phyloP scores from a whole-genome alignment of 352 stramenopile species.

The Lagenidium giganteum region DNA sequence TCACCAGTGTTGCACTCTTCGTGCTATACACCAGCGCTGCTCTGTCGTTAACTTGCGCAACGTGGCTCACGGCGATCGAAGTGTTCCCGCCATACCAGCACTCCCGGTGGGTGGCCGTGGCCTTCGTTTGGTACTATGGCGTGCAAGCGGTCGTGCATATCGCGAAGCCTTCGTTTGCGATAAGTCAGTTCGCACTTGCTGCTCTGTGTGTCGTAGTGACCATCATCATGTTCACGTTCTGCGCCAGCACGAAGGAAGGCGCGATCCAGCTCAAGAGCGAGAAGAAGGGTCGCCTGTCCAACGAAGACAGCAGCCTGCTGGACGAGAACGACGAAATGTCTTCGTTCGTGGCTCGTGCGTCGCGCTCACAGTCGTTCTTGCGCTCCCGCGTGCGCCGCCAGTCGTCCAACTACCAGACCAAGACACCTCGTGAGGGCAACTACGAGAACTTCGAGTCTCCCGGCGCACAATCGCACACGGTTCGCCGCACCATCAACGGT shows the following conservation, averaged over 20 bases:
- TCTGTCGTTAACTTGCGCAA: conserved; percentile 71
- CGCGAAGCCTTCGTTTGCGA: conserved; percentile 60
- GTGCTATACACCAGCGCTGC: conserved; percentile 61
- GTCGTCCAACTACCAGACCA: conserved; percentile 49
- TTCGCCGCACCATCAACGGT: conserved; percentile 17
- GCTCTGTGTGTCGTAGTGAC: conserved; percentile 64
- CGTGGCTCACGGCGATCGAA: conserved; percentile 80
- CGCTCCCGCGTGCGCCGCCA: conserved; percentile 59
- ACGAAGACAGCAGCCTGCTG: conserved; percentile 26
- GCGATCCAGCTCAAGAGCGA: conserved; percentile 84
- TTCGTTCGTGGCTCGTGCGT: conserved; percentile 45
- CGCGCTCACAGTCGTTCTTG: conserved; percentile 77
- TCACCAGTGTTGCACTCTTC: conserved; percentile 52
- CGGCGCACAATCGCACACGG: conserved; percentile 12
- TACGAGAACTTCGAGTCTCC: conserved; percentile 85
- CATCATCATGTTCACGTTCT: conserved; percentile 70
- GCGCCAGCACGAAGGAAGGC: conserved; percentile 73
- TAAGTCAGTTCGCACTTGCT: conserved; percentile 74
- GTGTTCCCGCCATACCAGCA: conserved; percentile 81
- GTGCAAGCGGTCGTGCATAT: conserved; percentile 64
- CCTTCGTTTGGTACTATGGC: conserved; percentile 72
- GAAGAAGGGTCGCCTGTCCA: conserved; percentile 69
- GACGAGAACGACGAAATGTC: conserved; percentile 36
- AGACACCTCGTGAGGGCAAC: conserved; percentile 47
- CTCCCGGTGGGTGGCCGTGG: conserved; percentile 58